Evolutionary conservation across 2,329 filamentous ascomycete species (phyloP), one percentile per base, ranked within the genome.

Genomic region (Exophiala dermatitidis): DNA sequence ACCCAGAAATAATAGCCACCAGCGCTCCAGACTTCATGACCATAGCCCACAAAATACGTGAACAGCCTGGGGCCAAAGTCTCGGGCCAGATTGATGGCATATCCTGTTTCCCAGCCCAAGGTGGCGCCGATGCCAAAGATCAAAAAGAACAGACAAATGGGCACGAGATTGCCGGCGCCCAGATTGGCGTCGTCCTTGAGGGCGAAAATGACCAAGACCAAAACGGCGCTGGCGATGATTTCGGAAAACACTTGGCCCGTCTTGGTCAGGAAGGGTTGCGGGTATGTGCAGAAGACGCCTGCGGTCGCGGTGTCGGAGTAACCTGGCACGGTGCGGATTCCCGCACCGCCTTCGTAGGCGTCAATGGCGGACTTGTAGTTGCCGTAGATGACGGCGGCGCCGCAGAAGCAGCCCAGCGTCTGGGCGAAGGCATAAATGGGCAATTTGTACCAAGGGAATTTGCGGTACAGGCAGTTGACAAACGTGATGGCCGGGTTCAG

Each of bases 101-200:
- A 86, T 34, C 83, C 82, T 2, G 82, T 86, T 66, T 85, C 76
- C 80, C 80, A 85, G 3, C 83, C 83, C 57, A 83, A 84, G 63
- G 79, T 82, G 32, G 79, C 79, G 26, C 81, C 82, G 26, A 85
- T 77, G n/a, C 81, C 82, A 63, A 85, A 85, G 61, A 85, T 82
- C 56, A 86, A 69, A 69, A 85, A 84, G 69, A 84, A 83, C 12
- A 85, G 67, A 28, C 72, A 75, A 1, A 85, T 67, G 0, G 81
- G 79, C 62, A 79, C 70, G 29, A 78, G 58, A 4, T 74, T 71
- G 1, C 77, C 77, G 9, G 78, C 77, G 12, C 78, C 79, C 9
- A 77, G 72, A 62, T 80, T 80, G 38, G 68, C 68, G 60, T 73
- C 61, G 50, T 68, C 43, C 52, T 82, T 80, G 43, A 86, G 67